Evolutionary conservation across 352 stramenopile species (phyloP).

Genomic region (Phytophthora idaei): DNA sequence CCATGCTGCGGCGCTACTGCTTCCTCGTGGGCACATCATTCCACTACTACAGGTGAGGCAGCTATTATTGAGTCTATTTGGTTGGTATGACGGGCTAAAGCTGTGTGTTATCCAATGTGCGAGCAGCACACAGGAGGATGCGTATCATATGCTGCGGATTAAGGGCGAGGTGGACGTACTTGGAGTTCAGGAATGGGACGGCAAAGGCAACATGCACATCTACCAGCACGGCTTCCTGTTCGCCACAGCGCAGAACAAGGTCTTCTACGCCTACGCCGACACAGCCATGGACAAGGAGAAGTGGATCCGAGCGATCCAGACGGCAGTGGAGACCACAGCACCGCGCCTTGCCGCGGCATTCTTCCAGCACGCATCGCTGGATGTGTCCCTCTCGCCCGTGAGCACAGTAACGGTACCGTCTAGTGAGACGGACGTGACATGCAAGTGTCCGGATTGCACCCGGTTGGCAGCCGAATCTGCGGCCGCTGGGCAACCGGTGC

Average conservation of each 20-base stretch:
- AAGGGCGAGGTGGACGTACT: conserved; percentile 90
- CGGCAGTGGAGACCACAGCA: conserved; percentile 83
- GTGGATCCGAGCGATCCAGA: conserved; percentile 90
- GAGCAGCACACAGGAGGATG: conserved; percentile 87
- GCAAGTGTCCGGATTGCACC: conserved; percentile 72
- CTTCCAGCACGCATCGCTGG: conserved; percentile 49
- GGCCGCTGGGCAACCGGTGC: conserved; percentile 19
- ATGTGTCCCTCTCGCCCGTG: conserved; percentile 64
- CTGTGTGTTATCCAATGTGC: conserved; percentile 1
- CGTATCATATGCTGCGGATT: conserved; percentile 87
- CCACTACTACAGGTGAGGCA: conserved; percentile 76
- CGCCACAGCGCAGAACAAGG: conserved; percentile 87
- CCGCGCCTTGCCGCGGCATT: conserved; percentile 58
- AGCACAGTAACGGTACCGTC: conserved; percentile 48
- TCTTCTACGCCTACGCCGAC: conserved; percentile 90
- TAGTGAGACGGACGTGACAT: conserved; percentile 64
- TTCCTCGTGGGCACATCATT: conserved; percentile 89
- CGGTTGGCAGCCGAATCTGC: conserved; percentile 39
- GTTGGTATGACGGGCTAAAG: neutral
- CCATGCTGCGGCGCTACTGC: conserved; percentile 88
- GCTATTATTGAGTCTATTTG: conserved; percentile 10
- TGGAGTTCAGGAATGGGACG: conserved; percentile 91
- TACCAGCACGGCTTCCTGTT: conserved; percentile 91
- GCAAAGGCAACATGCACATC: conserved; percentile 92
- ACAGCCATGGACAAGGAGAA: conserved; percentile 91